Conservation (phyloP, 2,329 filamentous ascomycete genomes). For the Elsinoe arachidis region DNA sequence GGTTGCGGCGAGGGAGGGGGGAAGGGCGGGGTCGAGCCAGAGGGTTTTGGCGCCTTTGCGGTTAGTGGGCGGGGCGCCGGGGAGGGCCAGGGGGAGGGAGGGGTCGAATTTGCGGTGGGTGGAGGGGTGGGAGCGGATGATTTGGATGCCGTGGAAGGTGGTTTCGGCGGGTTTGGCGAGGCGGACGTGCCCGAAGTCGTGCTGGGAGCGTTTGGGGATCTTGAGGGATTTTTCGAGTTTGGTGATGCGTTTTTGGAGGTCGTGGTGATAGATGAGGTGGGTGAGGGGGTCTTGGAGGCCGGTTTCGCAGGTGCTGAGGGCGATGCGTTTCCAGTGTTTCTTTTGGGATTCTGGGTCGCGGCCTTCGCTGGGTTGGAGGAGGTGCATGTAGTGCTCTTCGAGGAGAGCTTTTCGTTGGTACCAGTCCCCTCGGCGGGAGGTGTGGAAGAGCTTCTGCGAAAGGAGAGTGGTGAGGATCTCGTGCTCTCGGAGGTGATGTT, state of each 20-base stretch:
- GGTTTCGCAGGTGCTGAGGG: slow-evolving; percentile 71
- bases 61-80: slow-evolving; percentile 22
- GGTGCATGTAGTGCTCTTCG: slow-evolving; percentile 90
- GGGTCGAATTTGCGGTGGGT: slow-evolving; percentile 9
- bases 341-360: slow-evolving; percentile 55
- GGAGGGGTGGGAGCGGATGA: slow-evolving; percentile 37
- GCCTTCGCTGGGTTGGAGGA: slow-evolving; percentile 42
- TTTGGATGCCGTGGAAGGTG: slow-evolving; percentile 65
- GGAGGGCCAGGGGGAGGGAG: slow-evolving; percentile 26
- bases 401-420: slow-evolving; percentile 90
- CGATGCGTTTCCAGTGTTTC: slow-evolving; percentile 71
- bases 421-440: slow-evolving; percentile 78
- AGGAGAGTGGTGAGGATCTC: slow-evolving; percentile 66
- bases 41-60: slow-evolving; percentile 60
- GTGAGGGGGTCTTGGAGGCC: slow-evolving; percentile 82
- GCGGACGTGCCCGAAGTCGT: slow-evolving; percentile 82
- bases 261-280: slow-evolving; percentile 83
- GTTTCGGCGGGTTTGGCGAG: slow-evolving; percentile 69
- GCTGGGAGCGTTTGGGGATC: slow-evolving; percentile 75
- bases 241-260: slow-evolving; percentile 83
- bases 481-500: slow-evolving; percentile 71
- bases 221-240: slow-evolving; percentile 83
- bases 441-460: slow-evolving; percentile 72
- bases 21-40: slow-evolving; percentile 64
- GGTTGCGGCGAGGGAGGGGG: not conserved